Evolutionary conservation across 129 eudicot species (phyloP), one percentile per base, ranked within the genome.

Genomic region (Dittrichia graveolens): DNA sequence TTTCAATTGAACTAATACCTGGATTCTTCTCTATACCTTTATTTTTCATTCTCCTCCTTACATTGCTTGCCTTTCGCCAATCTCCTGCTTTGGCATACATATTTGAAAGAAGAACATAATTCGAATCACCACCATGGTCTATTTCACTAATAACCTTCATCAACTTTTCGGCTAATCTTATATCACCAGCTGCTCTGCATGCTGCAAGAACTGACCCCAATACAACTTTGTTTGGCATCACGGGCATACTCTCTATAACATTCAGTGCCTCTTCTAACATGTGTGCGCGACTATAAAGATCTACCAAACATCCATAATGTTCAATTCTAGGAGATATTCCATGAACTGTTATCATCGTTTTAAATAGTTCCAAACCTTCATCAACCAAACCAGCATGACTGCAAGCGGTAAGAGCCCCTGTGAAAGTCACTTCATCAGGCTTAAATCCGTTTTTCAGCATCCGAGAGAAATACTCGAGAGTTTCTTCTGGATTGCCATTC

Each of bases 301-400:
- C 97, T 34, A 91, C 78, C 54, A 84, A 88, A 73, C 97, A 80
- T 40, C 93, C 91, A 35, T 91, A 91, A 69, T 91, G 97, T 49
- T 91, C 97, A 38, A 91, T 71, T 52, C 76, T 78, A 60, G 87
- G 96, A 4, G 61, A 4, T 11, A 86, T 63, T 14, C 12, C 68
- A 54, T 62, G 79, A 10, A 19, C 44, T 0, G 43, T 63, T 31
- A 12, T 63, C 97, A 87, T 86, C 50, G 72, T 71, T 6, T 82
- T 55, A 72, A 91, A 91, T 8, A 88, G 75, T 60, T 81, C 81
- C 38, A 88, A 85, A 44, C 97, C 93, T 79, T 80, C 65, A 24
- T 81, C 75, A n/a, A 89, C 15, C 31, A 86, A 62, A 18, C 96
- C 96, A 2, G 91, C 81, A 80, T 91, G 94, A 67, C 86, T 78